Evolutionary conservation across 164 flowering plant species (phyloP), one percentile per base, ranked within the genome.

Genomic region (Vitis rupestris): DNA sequence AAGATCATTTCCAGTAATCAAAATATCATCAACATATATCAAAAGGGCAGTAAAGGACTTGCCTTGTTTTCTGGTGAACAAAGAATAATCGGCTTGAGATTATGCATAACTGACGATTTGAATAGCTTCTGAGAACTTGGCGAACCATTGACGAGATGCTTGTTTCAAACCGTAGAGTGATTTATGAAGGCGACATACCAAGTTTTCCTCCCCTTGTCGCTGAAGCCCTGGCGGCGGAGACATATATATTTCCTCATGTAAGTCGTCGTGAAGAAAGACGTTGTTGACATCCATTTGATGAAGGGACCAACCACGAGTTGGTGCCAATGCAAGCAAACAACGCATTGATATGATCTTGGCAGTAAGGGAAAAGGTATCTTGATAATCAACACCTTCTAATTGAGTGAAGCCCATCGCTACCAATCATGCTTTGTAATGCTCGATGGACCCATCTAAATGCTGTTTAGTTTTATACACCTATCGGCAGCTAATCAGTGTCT

Each of bases 281-380:
- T 27, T 61, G 47, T 61, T 61, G 50, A 61, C 64, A 16, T 61
- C 64, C 47, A 61, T 19, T 10, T 61, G 47, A 29, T 61, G 48
- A 61, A 61, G 64, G 23, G 50, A 61, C 64, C 64, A 30, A 9
- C 50, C 64, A 19, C 48, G 3, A 44, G 48, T 9, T 10, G 48
- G 0, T 14, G 48, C 64, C 48, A 61, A 61, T 9, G 44, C 48
- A 16, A 61, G 64, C 44, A 61, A 61, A 44, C 64, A 30, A 4
- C 6, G 19, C 8, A 30, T 0, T 13, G n/a, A 61, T 19, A 51
- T 51, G 54, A 51, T 51, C 54, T 51, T 51, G 54, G 54, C 54
- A 9, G 54, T 51, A 0, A 0, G 54, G 54, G 54, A 51, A 51
- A 51, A 51, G 15, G 12, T 9, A 51, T 51, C 54, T 14, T 51